phyloP scores from a whole-genome alignment of 805 yeast species.

The Saccharomycopsis synnaedendra region DNA sequence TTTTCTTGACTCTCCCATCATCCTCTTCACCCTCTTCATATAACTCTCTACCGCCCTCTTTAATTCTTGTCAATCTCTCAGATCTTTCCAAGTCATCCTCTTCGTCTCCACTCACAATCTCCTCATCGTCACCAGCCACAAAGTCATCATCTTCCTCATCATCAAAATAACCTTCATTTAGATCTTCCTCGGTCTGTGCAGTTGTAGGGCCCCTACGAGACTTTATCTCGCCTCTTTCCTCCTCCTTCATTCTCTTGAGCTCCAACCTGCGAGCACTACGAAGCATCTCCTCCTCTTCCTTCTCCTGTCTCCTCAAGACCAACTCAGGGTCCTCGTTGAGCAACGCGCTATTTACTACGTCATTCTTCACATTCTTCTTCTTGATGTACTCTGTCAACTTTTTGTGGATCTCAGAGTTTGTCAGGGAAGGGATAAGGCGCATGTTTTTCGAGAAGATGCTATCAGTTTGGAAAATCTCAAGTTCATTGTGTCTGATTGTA shows the following conservation, averaged over 20 bases:
- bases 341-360: constrained; percentile 29
- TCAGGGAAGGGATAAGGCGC: constrained; percentile 82
- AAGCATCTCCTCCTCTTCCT: constrained; percentile 49
- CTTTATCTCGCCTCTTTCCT: constrained; percentile 10
- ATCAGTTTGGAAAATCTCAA: constrained; percentile 60
- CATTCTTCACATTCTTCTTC: constrained; percentile 26
- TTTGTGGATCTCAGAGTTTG: constrained; percentile 74
- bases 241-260: constrained; percentile 24
- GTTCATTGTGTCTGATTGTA: constrained; percentile 57
- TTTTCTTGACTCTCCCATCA: constrained; percentile 10
- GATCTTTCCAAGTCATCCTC: constrained; percentile 20
- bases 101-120: constrained; percentile 15
- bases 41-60: constrained; percentile 10
- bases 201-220: background rate
- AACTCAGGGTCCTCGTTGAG: constrained; percentile 54
- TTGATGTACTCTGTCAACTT: constrained; percentile 61
- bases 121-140: constrained; percentile 17
- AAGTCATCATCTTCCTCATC: constrained; percentile 17
- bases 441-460: constrained; percentile 52
- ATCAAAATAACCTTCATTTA: constrained; percentile 11
- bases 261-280: constrained; percentile 57
- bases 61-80: constrained; percentile 12
- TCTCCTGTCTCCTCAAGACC: constrained; percentile 57
- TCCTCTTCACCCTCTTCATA: constrained; percentile 5
- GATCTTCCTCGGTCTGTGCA: background rate